phyloP scores from a whole-genome alignment of 2,329 filamentous ascomycete genomes.

The Penicillium sp. region DNA sequence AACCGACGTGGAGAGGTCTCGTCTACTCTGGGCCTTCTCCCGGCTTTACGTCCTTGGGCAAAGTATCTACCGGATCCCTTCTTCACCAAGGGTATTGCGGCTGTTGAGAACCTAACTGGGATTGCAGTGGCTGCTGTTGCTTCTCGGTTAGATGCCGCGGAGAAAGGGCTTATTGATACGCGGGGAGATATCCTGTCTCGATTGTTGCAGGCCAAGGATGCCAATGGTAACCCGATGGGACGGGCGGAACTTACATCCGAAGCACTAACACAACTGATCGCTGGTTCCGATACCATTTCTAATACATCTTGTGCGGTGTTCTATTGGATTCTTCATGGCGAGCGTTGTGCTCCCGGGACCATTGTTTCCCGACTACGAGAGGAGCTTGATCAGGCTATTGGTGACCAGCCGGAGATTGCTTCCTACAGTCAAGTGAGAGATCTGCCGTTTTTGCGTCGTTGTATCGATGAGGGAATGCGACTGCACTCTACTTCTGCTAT shows the following conservation, averaged over 20 bases:
- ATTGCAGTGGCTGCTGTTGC: slow-evolving; percentile 20
- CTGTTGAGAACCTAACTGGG: slow-evolving; percentile 30
- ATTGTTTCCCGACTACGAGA: slow-evolving; percentile 16
- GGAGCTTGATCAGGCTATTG: slow-evolving; percentile 27
- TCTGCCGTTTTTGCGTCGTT: slow-evolving; percentile 29
- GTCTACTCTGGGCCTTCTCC: slow-evolving; percentile 21
- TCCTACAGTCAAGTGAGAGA: slow-evolving; percentile 25
- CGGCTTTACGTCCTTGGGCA: slow-evolving; percentile 14
- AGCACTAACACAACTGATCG: slow-evolving; percentile 36
- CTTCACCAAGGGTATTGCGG: slow-evolving; percentile 26
- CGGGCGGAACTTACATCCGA: slow-evolving; percentile 32
- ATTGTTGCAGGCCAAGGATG: slow-evolving; percentile 31
- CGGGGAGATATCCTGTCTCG: slow-evolving; percentile 34
- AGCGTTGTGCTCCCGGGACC: slow-evolving; percentile 16
- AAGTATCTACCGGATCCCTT: slow-evolving; percentile 25
- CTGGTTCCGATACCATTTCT: slow-evolving; percentile 36
- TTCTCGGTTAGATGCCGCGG: slow-evolving; percentile 12
- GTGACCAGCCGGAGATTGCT: not conserved
- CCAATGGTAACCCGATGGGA: slow-evolving; percentile 29
- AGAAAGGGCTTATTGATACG: slow-evolving; percentile 13
- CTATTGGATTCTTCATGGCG: slow-evolving; percentile 29
- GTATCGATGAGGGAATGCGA: slow-evolving; percentile 33
- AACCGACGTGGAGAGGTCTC: slow-evolving; percentile 23
- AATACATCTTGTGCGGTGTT: slow-evolving; percentile 30
- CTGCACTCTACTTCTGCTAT: slow-evolving; percentile 31